Percentiles rank a stretch among this genome's conserved stretches.
These are phyloP conservation scores for Tolypocladium ovalisporum DNA, from an alignment of 2,329 filamentous ascomycete genomes.

Conservation along the genomic window DNA sequence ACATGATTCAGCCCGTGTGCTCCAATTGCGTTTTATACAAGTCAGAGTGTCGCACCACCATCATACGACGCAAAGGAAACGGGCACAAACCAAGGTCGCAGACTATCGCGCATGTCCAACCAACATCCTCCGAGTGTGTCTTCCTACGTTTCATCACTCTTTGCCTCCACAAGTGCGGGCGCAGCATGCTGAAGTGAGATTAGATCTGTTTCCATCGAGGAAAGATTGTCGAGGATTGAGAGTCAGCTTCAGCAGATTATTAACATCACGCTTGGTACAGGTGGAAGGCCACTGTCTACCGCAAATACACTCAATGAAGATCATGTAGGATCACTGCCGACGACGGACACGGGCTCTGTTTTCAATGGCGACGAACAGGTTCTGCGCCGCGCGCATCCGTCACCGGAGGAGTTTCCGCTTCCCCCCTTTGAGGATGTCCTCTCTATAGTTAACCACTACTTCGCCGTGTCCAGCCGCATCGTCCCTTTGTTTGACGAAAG, in stretches of 20 bases:
- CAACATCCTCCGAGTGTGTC: background rate
- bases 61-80: conserved; percentile 14
- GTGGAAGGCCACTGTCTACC: background rate
- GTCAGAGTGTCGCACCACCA: conserved; percentile 22
- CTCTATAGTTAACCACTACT: conserved; percentile 25
- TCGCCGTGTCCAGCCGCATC: conserved; percentile 21
- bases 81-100: conserved; percentile 7
- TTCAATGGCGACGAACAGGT: background rate
- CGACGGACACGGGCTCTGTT: background rate
- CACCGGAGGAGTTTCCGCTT: conserved; percentile 10
- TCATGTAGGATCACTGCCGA: background rate
- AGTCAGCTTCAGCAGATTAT: conserved; percentile 20
- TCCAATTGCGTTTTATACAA: conserved; percentile 32
- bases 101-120: background rate
- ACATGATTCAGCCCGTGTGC: conserved; percentile 30
- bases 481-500: conserved; percentile 25
- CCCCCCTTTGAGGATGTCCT: conserved; percentile 23
- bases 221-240: conserved; percentile 19
- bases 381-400: background rate
- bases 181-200: conserved; percentile 4
- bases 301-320: background rate
- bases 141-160: no score
- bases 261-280: background rate
- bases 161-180: background rate
- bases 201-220: conserved; percentile 7